phyloP scores from a whole-genome alignment of 805 yeast species.

The Ogataea neopini region DNA sequence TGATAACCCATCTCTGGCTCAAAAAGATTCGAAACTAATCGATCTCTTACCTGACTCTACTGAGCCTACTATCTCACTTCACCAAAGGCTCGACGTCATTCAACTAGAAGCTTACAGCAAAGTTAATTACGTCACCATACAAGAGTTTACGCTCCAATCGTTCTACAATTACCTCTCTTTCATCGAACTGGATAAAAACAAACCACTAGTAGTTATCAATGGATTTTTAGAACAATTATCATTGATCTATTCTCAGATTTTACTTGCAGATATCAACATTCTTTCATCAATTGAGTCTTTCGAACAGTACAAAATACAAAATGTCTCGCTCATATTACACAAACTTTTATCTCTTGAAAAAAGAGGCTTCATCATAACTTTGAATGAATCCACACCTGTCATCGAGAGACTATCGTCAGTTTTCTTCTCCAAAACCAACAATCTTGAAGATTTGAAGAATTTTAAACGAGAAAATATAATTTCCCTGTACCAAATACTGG shows the following conservation, averaged over 20 bases:
- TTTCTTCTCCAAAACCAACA: slow-evolving; percentile 19
- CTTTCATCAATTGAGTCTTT: slow-evolving; percentile 2
- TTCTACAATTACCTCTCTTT: slow-evolving; percentile 14
- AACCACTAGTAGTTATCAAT: slow-evolving; percentile 18
- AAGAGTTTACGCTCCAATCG: slow-evolving; percentile 1
- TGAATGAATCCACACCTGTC: slow-evolving; percentile 28
- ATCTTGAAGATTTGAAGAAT: slow-evolving; percentile 16
- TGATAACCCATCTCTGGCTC: not conserved
- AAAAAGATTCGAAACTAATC: slow-evolving; percentile 1
- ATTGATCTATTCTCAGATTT: slow-evolving; percentile 23
- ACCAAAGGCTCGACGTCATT: slow-evolving; percentile 9
- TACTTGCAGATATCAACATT: slow-evolving; percentile 13
- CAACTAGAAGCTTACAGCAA: slow-evolving; percentile 9
- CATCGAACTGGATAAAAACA: slow-evolving; percentile 10
- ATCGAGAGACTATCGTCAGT: slow-evolving; percentile 18
- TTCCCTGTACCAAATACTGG: slow-evolving; percentile 14
- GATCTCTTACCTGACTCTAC: slow-evolving; percentile 10
- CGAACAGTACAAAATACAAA: slow-evolving; percentile 17
- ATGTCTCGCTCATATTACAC: slow-evolving; percentile 17
- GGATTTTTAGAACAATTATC: slow-evolving; percentile 30
- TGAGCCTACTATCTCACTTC: not conserved
- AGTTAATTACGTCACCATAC: slow-evolving; percentile 9
- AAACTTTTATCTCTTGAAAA: slow-evolving; percentile 17
- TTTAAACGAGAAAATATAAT: slow-evolving; percentile 17
- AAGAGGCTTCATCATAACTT: slow-evolving; percentile 8